These are phyloP conservation scores for Mycena alexandri DNA, from an alignment of 768 basidiomycete genomes.

Conservation along the genomic window DNA sequence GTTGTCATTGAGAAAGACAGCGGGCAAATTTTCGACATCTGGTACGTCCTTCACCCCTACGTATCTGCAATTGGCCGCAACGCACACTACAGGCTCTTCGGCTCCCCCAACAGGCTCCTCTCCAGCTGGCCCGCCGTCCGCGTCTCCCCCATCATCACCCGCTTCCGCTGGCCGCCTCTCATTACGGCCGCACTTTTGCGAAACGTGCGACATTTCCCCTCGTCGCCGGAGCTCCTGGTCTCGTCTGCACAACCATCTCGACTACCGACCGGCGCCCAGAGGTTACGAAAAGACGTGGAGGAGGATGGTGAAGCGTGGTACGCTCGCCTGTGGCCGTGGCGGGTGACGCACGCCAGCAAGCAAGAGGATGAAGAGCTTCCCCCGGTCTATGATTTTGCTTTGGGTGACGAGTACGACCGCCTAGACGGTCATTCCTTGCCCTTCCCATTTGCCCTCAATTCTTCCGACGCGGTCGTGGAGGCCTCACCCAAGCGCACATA, in stretches of 20 bases:
- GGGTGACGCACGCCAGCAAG: too few species aligned
- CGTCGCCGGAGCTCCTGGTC: neutral
- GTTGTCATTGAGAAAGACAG: slow-evolving; percentile 41
- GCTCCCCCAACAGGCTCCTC: neutral
- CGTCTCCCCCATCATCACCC: slow-evolving; percentile 3
- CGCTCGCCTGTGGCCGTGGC: neutral
- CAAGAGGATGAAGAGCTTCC: neutral
- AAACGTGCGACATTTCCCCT: neutral
- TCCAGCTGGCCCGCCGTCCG: neutral
- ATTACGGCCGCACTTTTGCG: neutral
- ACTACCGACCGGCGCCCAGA: too few species aligned
- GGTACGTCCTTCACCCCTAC: neutral
- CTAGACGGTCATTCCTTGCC: neutral
- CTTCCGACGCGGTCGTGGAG: neutral
- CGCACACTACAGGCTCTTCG: neutral
- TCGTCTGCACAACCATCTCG: too few species aligned
- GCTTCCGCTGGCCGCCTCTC: neutral
- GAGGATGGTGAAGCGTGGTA: neutral
- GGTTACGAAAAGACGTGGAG: too few species aligned
- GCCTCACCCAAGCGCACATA: neutral
- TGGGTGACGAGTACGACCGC: neutral
- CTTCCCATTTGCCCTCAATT: neutral
- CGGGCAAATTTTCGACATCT: slow-evolving; percentile 5
- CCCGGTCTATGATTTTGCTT: neutral
- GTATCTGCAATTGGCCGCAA: too few species aligned